phyloP scores from a whole-genome alignment of 2,329 filamentous ascomycete species.

The Colletotrichum ledebouriae region DNA sequence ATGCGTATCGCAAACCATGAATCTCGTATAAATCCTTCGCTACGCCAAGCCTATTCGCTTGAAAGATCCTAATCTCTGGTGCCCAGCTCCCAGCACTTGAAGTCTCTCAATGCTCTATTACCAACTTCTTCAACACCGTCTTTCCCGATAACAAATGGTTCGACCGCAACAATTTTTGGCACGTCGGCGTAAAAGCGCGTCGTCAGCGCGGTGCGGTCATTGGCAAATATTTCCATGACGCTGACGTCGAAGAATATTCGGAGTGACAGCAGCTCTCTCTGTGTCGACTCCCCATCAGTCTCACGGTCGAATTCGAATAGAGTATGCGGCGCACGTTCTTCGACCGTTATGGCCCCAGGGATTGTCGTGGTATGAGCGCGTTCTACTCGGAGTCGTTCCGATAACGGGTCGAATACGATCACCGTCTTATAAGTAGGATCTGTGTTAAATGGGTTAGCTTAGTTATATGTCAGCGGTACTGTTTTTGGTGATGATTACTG shows the following conservation, averaged over 20 bases:
- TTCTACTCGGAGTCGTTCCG: neutral
- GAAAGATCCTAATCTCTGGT: too few relatives aligned
- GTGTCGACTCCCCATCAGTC: neutral
- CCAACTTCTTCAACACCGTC: neutral
- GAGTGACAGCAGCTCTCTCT: neutral
- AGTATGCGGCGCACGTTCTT: slow-evolving; percentile 4
- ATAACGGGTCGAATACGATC: neutral
- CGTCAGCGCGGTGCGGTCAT: neutral
- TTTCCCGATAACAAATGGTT: neutral
- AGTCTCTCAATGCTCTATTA: neutral
- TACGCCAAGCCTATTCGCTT: too few relatives aligned
- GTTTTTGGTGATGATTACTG: neutral
- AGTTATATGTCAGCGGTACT: too few relatives aligned
- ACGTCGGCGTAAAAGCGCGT: neutral
- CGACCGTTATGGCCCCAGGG: neutral
- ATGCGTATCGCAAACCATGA: too few relatives aligned
- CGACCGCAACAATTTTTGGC: neutral
- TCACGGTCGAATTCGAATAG: neutral
- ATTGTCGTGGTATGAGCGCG: neutral
- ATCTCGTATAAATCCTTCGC: too few relatives aligned
- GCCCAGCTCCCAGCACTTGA: neutral
- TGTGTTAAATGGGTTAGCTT: too few relatives aligned
- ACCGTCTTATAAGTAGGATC: neutral
- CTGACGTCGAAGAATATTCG: neutral
- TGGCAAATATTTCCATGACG: neutral